Evolutionary conservation across 106 monocot genomes (phyloP), one percentile per base, ranked within the genome.

Genomic region (Apostasia ramifera): DNA sequence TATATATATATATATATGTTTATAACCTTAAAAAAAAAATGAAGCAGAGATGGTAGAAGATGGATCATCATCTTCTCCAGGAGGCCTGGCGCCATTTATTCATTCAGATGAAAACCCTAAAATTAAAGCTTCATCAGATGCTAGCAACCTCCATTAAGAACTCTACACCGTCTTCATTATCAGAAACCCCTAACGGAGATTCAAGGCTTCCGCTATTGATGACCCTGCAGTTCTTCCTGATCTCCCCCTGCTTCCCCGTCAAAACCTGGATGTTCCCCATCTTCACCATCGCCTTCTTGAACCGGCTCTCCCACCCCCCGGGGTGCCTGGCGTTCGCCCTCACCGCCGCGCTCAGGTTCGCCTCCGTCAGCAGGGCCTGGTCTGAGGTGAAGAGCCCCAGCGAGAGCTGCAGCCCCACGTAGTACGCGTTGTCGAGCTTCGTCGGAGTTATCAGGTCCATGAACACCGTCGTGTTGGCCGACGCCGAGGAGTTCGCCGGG

Each of bases 181-280:
- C 26, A 26, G 26, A 26, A 26, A 26, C 26, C 26, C 26, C 26
- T 26, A 26, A 26, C 26, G 26, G 26, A 26, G 26, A 26, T 26
- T 26, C 26, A 26, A 26, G 26, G 26, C 26, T 26, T 26, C 26
- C 26, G 26, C 26, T 26, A 40, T 88, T 88, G 37, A 89, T 78
- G n/a, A 82, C 69, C 55, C 73, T 70, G 51, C 91, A 91, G 40
- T 82, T 57, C 68, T 47, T 81, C 71, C 91, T 84, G 44, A 91
- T 79, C 76, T 84, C 81, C 49, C 91, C 91, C 52, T 79, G 70
- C 0, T 52, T 74, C 6, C 86, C 91, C 0, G 86, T 91, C 15
- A 83, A 71, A 47, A 91, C 91, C 1, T 65, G 68, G 44, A 80
- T 73, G 26, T 66, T 67, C 40, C 84, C 91, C 91, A 91, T 88